phyloP scores from a whole-genome alignment of 2,329 filamentous ascomycete genomes.

The Pseudogymnoascus sp. region DNA sequence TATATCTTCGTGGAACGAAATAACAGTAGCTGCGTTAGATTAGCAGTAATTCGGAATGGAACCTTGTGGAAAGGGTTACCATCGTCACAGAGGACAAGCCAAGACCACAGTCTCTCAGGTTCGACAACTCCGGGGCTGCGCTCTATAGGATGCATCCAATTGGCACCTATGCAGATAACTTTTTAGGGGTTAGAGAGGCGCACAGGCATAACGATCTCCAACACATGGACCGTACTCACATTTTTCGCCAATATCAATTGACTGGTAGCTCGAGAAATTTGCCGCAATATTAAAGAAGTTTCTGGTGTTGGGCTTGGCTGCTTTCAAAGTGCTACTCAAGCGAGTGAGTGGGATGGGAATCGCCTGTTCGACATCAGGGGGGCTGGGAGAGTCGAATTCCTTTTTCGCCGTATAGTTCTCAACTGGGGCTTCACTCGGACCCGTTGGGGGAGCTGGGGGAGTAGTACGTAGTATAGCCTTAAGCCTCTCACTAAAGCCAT shows the following conservation, averaged over 20 bases:
- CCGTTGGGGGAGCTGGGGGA: constrained; percentile 37
- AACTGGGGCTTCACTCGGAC: constrained; percentile 17
- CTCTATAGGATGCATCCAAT: constrained; percentile 45
- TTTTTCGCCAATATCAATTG: constrained; percentile 57
- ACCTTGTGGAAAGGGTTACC: constrained; percentile 30
- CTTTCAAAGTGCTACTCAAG: constrained; percentile 6
- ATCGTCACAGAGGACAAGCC: constrained; percentile 61
- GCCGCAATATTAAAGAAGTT: constrained; percentile 47
- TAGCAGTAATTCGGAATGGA: constrained; percentile 10
- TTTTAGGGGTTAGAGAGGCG: constrained; percentile 15
- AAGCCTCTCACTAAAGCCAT: constrained; percentile 57
- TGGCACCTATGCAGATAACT: constrained; percentile 66
- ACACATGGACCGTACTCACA: constrained; percentile 36
- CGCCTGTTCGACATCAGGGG: constrained; percentile 16
- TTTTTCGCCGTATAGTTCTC: constrained; percentile 10
- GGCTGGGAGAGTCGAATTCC: constrained; percentile 11
- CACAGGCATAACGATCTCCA: neutral
- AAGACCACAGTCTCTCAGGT: constrained; percentile 51
- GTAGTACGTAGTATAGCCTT: constrained; percentile 54
- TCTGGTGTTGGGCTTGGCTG: neutral
- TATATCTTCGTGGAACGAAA: constrained; percentile 59
- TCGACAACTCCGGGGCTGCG: constrained; percentile 25
- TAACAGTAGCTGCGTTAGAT: constrained; percentile 47
- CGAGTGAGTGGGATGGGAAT: constrained; percentile 18
- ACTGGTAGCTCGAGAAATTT: constrained; percentile 68